Conservation (phyloP, 2,329 filamentous ascomycete genomes). For the Aspergillus sp. region DNA sequence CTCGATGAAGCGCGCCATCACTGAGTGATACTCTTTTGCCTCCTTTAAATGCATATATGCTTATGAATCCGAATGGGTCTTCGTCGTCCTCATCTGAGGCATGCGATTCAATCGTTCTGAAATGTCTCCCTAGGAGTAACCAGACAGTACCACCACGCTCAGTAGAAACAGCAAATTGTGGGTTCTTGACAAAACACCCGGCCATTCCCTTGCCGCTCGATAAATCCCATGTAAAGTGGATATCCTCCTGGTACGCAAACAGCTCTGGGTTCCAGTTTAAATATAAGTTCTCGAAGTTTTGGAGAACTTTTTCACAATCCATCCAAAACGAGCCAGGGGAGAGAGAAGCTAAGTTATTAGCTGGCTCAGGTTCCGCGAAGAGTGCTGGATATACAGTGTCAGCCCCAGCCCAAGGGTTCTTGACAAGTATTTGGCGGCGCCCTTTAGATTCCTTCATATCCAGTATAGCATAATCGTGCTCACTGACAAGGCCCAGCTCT, state of each 20-base stretch:
- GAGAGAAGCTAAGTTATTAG: constrained; percentile 24
- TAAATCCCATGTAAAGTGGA: constrained; percentile 85
- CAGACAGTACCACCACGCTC: constrained; percentile 65
- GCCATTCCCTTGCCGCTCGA: constrained; percentile 56
- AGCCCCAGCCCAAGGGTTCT: constrained; percentile 88
- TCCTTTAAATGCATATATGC: constrained; percentile 75
- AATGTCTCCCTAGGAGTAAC: constrained; percentile 84
- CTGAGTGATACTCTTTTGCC: constrained; percentile 70
- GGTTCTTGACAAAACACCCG: constrained; percentile 70
- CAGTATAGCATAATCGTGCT: constrained; percentile 92
- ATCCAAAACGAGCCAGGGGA: constrained; percentile 89
- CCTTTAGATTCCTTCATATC: constrained; percentile 67
- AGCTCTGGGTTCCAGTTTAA: constrained; percentile 93
- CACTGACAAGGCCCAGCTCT: constrained; percentile 76
- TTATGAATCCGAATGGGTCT: constrained; percentile 76
- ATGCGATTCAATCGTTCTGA: constrained; percentile 56
- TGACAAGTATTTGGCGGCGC: constrained; percentile 73
- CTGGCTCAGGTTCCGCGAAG: constrained; percentile 11
- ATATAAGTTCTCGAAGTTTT: constrained; percentile 94
- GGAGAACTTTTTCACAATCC: constrained; percentile 78
- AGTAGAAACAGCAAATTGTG: constrained; percentile 58
- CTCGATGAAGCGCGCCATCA: constrained; percentile 69
- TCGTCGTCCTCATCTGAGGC: constrained; percentile 35
- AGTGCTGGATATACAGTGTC: constrained; percentile 48
- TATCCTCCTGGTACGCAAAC: constrained; percentile 78